Conservation (phyloP, 2,329 filamentous ascomycete species). For the Arthrobotrys iridis region DNA sequence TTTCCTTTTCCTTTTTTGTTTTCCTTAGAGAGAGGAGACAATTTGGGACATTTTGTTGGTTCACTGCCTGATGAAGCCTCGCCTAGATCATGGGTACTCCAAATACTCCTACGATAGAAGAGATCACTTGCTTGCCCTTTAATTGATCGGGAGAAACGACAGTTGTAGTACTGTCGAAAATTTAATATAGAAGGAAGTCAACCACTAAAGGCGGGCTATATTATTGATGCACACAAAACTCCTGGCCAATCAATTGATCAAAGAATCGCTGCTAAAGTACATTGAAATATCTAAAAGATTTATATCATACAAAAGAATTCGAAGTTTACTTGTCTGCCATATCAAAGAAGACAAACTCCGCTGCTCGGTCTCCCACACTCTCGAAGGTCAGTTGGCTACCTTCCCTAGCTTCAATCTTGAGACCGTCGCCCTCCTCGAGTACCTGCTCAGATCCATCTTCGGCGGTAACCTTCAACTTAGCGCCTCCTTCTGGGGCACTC, state of each 20-base stretch:
- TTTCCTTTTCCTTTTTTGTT: no score
- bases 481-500: conserved; percentile 40
- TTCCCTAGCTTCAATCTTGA: conserved; percentile 48
- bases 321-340: conserved; percentile 36
- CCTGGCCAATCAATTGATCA: no score
- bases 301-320: neutral
- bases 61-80: no score
- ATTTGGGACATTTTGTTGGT: no score
- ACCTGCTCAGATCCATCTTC: conserved; percentile 50
- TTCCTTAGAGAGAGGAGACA: no score
- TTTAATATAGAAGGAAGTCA: neutral
- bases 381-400: conserved; percentile 51
- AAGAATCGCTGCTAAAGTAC: conserved; percentile 20
- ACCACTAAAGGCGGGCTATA: conserved; percentile 4
- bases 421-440: conserved; percentile 46
- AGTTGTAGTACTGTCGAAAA: no score
- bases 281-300: neutral
- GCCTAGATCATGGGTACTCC: no score
- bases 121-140: no score
- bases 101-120: no score
- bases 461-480: conserved; percentile 52
- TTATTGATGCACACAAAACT: neutral
- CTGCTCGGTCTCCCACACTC: conserved; percentile 28
- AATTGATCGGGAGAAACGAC: no score
- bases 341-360: conserved; percentile 54